Percentiles rank a stretch among this genome's conserved stretches.
Evolutionary conservation across 129 eudicot genomes (phyloP).

Genomic region (Silybum marianum): DNA sequence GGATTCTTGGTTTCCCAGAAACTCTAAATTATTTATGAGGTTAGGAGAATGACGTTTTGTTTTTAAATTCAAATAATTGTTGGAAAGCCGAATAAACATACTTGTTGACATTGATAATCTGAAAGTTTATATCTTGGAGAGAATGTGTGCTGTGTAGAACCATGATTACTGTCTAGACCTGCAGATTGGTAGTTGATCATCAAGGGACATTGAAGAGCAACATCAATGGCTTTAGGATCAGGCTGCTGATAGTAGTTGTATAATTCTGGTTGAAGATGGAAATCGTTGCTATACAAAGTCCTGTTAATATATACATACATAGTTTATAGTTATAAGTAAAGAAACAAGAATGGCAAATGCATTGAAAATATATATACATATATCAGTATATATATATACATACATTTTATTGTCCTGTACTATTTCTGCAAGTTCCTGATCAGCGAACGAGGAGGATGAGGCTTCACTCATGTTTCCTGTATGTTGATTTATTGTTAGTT

Average conservation of each 20-base stretch:
- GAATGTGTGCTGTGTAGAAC: conserved; percentile 18
- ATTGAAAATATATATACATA: not conserved
- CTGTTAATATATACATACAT: conserved; percentile 18
- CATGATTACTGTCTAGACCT: conserved; percentile 14
- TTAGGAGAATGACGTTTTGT: not conserved
- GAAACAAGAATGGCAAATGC: not conserved
- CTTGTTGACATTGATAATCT: conserved; percentile 21
- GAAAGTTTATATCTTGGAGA: conserved; percentile 19
- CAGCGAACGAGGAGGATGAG: conserved; percentile 32
- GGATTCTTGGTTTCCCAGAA: conserved; percentile 23
- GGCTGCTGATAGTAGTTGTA: conserved; percentile 30
- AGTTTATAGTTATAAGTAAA: not conserved
- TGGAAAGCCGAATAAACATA: conserved; percentile 24
- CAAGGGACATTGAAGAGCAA: conserved; percentile 29
- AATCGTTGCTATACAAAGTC: conserved; percentile 25
- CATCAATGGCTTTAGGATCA: conserved; percentile 13
- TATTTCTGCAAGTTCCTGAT: conserved; percentile 25
- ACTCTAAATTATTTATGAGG: conserved; percentile 6
- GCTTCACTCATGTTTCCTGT: conserved; percentile 44
- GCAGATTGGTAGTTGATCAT: conserved; percentile 30
- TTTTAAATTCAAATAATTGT: not conserved
- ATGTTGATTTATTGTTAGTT: conserved; percentile 5
- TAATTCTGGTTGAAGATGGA: conserved; percentile 27
- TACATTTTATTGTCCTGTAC: conserved; percentile 30
- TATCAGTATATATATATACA: not conserved